Evolutionary conservation across 2,329 filamentous ascomycete genomes (phyloP).

Genomic region (Fusarium sp.): DNA sequence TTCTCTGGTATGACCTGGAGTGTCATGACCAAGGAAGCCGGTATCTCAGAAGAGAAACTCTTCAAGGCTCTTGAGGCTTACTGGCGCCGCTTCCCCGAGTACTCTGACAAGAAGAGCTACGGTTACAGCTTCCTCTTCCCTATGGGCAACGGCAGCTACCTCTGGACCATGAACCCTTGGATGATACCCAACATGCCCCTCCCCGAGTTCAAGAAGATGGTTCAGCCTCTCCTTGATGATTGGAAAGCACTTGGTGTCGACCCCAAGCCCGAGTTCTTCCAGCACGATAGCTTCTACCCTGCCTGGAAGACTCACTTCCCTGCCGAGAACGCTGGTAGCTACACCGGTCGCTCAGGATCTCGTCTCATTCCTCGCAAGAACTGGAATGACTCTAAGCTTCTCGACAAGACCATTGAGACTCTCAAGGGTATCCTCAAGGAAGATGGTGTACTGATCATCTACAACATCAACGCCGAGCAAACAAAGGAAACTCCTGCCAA

Average conservation of each 20-base stretch:
- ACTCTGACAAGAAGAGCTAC: conserved; percentile 43
- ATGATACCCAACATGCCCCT: conserved; percentile 46
- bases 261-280: conserved; percentile 43
- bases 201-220: conserved; percentile 44
- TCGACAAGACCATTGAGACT: conserved; percentile 27
- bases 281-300: conserved; percentile 46
- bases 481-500: conserved; percentile 48
- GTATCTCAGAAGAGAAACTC: conserved; percentile 41
- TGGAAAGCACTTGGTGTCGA: conserved; percentile 50
- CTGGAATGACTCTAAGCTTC: conserved; percentile 25
- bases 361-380: conserved; percentile 48
- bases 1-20: conserved; percentile 50
- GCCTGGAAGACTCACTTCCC: conserved; percentile 47
- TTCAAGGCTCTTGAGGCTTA: conserved; percentile 47
- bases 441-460: conserved; percentile 25
- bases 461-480: conserved; percentile 39
- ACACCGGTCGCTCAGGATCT: conserved; percentile 41
- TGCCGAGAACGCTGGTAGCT: conserved; percentile 42
- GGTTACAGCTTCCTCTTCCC: conserved; percentile 45
- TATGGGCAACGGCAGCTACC: conserved; percentile 46
- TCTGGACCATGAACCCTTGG: conserved; percentile 49
- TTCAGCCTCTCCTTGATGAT: conserved; percentile 47
- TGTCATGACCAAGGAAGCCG: conserved; percentile 42
- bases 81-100: conserved; percentile 45
- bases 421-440: conserved; percentile 23